Evolutionary conservation across 768 basidiomycete genomes (phyloP).

Genomic region (Phlebiopsis flavidoalba): DNA sequence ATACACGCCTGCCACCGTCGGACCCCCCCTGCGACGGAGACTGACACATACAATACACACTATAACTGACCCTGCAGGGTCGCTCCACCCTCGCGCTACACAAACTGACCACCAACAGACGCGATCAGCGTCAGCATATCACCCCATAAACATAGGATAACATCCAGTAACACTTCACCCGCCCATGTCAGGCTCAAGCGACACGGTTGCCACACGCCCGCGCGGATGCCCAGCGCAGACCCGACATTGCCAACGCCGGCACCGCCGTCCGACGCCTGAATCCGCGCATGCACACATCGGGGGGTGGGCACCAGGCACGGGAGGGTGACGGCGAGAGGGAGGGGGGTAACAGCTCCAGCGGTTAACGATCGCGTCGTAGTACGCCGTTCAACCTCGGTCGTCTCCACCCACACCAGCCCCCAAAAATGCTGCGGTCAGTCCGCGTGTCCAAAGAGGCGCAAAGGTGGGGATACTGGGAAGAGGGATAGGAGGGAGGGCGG

Average conservation of each 20-base stretch:
- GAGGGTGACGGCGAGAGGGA: background rate
- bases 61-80: too few relatives aligned
- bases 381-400: conserved; percentile 9
- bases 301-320: background rate
- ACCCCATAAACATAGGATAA: background rate
- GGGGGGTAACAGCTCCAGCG: conserved; percentile 5
- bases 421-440: background rate
- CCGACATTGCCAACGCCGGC: conserved; percentile 60
- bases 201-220: conserved; percentile 68
- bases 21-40: too few relatives aligned
- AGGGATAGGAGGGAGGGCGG: background rate
- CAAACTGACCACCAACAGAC: too few relatives aligned
- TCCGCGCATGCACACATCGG: too few relatives aligned
- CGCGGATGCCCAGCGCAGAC: conserved; percentile 61
- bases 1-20: too few relatives aligned
- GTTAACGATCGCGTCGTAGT: conserved; percentile 6
- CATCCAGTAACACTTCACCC: too few relatives aligned
- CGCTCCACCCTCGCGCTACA: too few relatives aligned
- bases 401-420: background rate
- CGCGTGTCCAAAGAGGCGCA: background rate
- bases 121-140: too few relatives aligned
- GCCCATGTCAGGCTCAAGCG: conserved; percentile 54
- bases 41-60: too few relatives aligned
- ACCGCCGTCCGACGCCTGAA: conserved; percentile 61
- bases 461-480: background rate